These are phyloP conservation scores for Allantophomopsis cytisporea DNA, from an alignment of 2,329 filamentous ascomycete species.

Conservation along the genomic window DNA sequence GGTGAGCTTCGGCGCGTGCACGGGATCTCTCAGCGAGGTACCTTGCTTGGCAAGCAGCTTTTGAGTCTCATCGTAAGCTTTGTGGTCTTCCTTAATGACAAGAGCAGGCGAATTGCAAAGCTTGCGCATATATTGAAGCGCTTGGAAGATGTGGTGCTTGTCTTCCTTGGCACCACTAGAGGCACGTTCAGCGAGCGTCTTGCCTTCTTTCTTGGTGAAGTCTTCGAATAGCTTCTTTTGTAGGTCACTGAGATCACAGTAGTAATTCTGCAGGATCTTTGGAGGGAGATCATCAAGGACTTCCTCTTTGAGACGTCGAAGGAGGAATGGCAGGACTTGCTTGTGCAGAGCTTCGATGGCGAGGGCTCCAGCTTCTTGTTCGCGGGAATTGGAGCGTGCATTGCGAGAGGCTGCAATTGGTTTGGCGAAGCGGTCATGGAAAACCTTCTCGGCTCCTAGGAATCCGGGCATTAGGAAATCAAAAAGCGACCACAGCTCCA, in stretches of 20 bases:
- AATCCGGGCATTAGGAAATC: constrained; percentile 99
- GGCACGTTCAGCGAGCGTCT: constrained; percentile 73
- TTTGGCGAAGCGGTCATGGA: constrained; percentile 87
- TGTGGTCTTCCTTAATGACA: constrained; percentile 89
- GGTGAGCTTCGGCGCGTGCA: constrained; percentile 83
- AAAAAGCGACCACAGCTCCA: constrained; percentile 95
- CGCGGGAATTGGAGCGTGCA: constrained; percentile 94
- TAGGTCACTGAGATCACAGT: constrained; percentile 91
- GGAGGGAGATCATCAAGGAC: constrained; percentile 91
- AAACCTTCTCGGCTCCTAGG: constrained; percentile 84
- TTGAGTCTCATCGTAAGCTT: constrained; percentile 80
- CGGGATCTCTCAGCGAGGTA: constrained; percentile 70
- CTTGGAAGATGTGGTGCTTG: constrained; percentile 98
- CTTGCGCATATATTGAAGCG: constrained; percentile 98
- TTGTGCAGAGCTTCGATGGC: constrained; percentile 98
- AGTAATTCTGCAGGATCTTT: constrained; percentile 98
- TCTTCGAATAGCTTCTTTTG: constrained; percentile 94
- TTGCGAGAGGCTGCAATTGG: constrained; percentile 85
- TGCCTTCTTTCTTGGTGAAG: constrained; percentile 87
- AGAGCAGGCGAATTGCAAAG: constrained; percentile 94
- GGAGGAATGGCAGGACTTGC: constrained; percentile 89
- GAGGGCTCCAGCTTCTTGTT: constrained; percentile 91
- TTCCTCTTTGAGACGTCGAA: constrained; percentile 93
- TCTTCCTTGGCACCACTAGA: constrained; percentile 78
- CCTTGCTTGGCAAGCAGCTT: constrained; percentile 65